Evolutionary conservation across 306 rosid species (phyloP), one percentile per base, ranked within the genome.

Genomic region (Alnus glutinosa): DNA sequence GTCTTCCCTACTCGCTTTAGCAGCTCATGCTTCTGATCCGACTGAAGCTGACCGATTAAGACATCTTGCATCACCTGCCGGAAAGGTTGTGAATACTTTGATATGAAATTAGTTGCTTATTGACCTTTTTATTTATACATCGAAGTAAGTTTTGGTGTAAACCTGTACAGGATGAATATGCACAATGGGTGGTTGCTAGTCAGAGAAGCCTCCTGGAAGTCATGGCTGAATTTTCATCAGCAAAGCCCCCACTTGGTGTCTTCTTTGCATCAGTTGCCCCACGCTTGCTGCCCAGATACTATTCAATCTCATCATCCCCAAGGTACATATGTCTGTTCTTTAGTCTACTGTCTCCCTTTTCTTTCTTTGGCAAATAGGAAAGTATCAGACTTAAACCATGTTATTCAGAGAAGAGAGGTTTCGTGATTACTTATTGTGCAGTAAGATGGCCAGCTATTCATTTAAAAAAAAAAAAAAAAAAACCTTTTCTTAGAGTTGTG

Each of bases 161-260:
- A 49, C 49, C 63, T 54, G 37, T 78, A 32, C 86, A 96, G 99
- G 98, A 96, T 89, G 98, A 91, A 80, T 96, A 96, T 89, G 81
- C 98, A 66, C 90, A 91, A 77, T 93, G 92, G 97, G 88, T 91
- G 70, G 81, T 85, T 87, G 85, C 93, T 75, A 79, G 90, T 78
- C 99, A 96, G 88, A 91, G 98, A 87, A 93, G 99, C 85, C 96
- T 96, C 71, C 96, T 96, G 82, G 98, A 96, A 83, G 91, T 96
- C 83, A 89, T 96, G 97, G 89, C 91, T 77, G 96, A 85, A 78
- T 96, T 91, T 78, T 86, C 97, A 82, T 91, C 98, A 32, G 97
- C 97, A 85, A 93, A 79, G 83, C 97, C 99, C 55, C 93, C 99
- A 48, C 86, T 93, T 72, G 97, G 98, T 74, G 97, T 91, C 77